Evolutionary conservation across 2,329 filamentous ascomycete genomes (phyloP).

Genomic region (Orbilia javanica): DNA sequence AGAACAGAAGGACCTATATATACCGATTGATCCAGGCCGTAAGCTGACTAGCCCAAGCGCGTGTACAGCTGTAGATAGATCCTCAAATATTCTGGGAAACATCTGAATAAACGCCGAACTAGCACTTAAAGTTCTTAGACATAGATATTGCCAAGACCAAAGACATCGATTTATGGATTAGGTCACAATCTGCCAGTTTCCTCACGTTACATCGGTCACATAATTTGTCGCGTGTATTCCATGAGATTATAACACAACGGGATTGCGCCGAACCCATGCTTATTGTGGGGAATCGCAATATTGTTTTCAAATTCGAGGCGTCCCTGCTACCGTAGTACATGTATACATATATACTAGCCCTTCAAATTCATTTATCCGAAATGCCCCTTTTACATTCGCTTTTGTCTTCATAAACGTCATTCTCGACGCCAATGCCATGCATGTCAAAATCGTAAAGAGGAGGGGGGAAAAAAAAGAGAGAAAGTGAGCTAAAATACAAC

Average conservation of each 20-base stretch:
- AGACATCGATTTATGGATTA: no score
- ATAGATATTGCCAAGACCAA: no score
- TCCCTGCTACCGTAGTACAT: background rate
- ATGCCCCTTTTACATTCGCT: conserved; percentile 6
- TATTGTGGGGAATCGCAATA: background rate
- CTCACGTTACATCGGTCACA: background rate
- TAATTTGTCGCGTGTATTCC: background rate
- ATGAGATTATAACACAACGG: conserved; percentile 10
- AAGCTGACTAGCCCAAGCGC: no score
- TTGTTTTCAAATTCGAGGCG: background rate
- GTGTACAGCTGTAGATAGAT: no score
- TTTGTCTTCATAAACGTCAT: conserved; percentile 25
- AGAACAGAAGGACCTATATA: no score
- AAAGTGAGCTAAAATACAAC: conserved; percentile 18
- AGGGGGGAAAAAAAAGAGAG: no score
- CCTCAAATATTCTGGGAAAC: no score
- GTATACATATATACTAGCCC: background rate
- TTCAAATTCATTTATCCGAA: background rate
- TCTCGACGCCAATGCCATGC: conserved; percentile 21
- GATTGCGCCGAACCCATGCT: background rate
- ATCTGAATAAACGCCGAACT: no score
- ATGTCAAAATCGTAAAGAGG: conserved; percentile 23
- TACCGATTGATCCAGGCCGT: no score
- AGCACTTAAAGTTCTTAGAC: background rate
- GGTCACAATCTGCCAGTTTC: background rate